Evolutionary conservation across 1,139 yeast genomes (phyloP).

Genomic region (Candida labiduridarum): DNA sequence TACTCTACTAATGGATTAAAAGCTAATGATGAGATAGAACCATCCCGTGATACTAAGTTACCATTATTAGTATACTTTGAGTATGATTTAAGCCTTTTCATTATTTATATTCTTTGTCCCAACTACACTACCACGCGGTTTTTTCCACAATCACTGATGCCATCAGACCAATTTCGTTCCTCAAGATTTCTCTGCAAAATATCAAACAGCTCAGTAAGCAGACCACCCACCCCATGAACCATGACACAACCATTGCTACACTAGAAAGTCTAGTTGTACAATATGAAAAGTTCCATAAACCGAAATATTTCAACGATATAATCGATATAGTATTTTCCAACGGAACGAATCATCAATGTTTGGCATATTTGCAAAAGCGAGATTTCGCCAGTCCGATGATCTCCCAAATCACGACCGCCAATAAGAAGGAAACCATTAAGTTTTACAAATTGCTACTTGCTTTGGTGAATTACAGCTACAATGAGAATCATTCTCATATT

Average conservation of each 20-base stretch:
- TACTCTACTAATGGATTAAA: no score
- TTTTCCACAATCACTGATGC: no score
- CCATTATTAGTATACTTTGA: no score
- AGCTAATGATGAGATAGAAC: no score
- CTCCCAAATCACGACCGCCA: conserved; percentile 2
- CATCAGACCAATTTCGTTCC: background rate
- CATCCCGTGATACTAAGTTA: no score
- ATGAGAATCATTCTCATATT: background rate
- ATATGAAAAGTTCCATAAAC: background rate
- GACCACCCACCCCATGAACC: background rate
- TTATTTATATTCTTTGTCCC: no score
- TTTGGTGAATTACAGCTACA: background rate
- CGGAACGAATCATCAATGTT: conserved; percentile 1
- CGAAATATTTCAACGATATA: conserved; percentile 6
- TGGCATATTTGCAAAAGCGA: conserved; percentile 1
- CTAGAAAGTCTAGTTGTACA: background rate
- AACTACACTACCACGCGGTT: no score
- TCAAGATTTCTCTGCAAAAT: background rate
- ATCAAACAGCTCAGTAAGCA: background rate
- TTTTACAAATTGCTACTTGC: conserved; percentile 3
- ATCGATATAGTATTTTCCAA: conserved; percentile 3
- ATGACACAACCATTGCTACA: background rate
- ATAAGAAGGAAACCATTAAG: conserved; percentile 2
- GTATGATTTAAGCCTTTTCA: no score
- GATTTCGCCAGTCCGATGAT: conserved; percentile 4